Evolutionary conservation across 75 land plant genomes (phyloP).

Genomic region (Selaginella tamariscina): DNA sequence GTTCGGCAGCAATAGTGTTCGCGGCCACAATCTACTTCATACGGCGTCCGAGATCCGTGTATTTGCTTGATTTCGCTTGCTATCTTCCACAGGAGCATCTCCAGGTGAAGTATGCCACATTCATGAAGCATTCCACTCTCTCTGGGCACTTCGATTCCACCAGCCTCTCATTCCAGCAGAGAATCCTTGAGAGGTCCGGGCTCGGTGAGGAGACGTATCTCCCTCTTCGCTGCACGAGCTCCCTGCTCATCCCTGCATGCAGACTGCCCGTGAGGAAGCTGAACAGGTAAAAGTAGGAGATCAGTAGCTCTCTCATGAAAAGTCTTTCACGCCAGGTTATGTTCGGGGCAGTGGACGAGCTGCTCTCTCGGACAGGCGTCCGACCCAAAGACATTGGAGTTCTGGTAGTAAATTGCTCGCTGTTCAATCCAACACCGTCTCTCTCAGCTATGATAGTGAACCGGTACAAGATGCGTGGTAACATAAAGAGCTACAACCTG

Average conservation of each 20-base stretch:
- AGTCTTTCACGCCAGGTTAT: too few species aligned
- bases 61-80: constrained; percentile 63
- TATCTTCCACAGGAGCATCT: constrained; percentile 21
- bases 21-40: constrained; percentile 43
- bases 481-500: constrained; percentile 33
- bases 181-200: constrained; percentile 48
- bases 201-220: constrained; percentile 41
- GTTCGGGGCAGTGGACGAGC: constrained; percentile 8
- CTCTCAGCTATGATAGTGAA: constrained; percentile 48
- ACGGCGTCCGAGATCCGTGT: constrained; percentile 50
- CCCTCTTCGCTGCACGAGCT: constrained; percentile 37
- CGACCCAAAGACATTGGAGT: constrained; percentile 40
- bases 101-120: constrained; percentile 19
- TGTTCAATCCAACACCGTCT: constrained; percentile 54
- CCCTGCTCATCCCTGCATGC: constrained; percentile 42
- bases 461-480: constrained; percentile 41
- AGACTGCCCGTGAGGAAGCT: constrained; percentile 42
- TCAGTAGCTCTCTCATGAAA: too few species aligned
- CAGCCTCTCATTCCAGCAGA: constrained; percentile 41
- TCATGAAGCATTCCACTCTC: constrained; percentile 40
- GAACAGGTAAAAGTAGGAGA: constrained; percentile 36
- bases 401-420: constrained; percentile 45
- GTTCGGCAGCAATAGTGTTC: constrained; percentile 46
- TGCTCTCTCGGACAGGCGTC: background rate
- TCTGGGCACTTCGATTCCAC: constrained; percentile 38